Percentiles rank a stretch among this genome's conserved stretches.
Evolutionary conservation across 176 grass and related monocot species (phyloP).

Genomic region (Metroxylon sagu): DNA sequence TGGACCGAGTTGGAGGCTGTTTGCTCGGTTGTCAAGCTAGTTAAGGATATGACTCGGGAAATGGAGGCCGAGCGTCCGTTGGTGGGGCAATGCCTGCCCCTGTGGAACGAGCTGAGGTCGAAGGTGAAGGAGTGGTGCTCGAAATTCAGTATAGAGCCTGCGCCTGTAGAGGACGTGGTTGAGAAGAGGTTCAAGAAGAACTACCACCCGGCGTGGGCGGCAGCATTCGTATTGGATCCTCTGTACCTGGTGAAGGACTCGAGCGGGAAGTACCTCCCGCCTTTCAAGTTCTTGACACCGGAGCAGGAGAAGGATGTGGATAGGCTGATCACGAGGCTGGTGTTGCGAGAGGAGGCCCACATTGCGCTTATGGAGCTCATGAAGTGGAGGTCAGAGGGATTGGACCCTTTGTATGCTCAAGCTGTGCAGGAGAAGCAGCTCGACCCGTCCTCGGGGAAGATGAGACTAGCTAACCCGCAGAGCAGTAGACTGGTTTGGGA

Average conservation of each 20-base stretch:
- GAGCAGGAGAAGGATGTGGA: conserved; percentile 92
- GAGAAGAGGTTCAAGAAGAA: conserved; percentile 73
- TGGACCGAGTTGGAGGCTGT: conserved; percentile 64
- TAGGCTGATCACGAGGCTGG: conserved; percentile 64
- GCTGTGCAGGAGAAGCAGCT: conserved; percentile 82
- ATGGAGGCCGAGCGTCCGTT: conserved; percentile 66
- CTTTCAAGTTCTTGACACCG: conserved; percentile 63
- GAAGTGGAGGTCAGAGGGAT: conserved; percentile 88
- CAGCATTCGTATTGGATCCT: conserved; percentile 83
- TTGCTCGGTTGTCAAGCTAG: conserved; percentile 37
- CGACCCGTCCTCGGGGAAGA: conserved; percentile 72
- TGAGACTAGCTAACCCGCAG: conserved; percentile 78
- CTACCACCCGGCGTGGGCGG: conserved; percentile 90
- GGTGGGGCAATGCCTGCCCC: conserved; percentile 65
- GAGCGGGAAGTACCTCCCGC: conserved; percentile 72
- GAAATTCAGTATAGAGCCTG: conserved; percentile 50
- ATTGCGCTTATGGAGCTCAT: conserved; percentile 85
- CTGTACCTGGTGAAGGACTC: conserved; percentile 68
- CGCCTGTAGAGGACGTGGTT: conserved; percentile 38
- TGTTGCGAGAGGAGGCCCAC: conserved; percentile 75
- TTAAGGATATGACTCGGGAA: conserved; percentile 52
- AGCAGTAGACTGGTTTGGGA: conserved; percentile 89
- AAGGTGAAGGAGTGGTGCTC: conserved; percentile 59
- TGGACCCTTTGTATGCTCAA: conserved; percentile 84
- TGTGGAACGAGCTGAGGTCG: conserved; percentile 60